These are phyloP conservation scores for Wickerhamomyces ciferrii DNA, from an alignment of 805 yeast species.

Conservation along the genomic window DNA sequence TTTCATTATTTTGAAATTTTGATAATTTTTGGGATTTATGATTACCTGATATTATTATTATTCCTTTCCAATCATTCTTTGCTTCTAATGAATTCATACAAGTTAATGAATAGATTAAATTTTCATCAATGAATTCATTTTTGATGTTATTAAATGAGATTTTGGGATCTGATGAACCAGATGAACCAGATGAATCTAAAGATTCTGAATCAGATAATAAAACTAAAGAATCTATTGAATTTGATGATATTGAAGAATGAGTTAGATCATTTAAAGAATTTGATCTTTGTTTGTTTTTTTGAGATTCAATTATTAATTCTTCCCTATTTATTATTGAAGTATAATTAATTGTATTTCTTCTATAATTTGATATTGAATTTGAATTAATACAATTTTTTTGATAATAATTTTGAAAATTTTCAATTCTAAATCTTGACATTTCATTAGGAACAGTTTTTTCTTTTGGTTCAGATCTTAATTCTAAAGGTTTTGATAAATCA, in stretches of 20 bases:
- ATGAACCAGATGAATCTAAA: neutral
- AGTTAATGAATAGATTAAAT: conserved; percentile 5
- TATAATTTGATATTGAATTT: neutral
- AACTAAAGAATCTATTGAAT: neutral
- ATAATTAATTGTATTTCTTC: conserved; percentile 4
- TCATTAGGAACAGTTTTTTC: conserved; percentile 2
- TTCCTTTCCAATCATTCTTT: conserved; percentile 3
- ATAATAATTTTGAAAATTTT: conserved; percentile 2
- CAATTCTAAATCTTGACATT: conserved; percentile 4
- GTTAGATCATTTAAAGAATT: neutral
- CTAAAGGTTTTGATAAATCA: conserved; percentile 5
- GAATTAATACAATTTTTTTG: neutral
- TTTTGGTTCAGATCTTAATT: neutral
- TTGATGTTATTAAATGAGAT: neutral
- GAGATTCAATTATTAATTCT: neutral
- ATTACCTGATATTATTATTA: conserved; percentile 1
- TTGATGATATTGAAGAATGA: neutral
- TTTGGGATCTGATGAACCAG: neutral
- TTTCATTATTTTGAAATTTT: neutral
- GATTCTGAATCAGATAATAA: neutral
- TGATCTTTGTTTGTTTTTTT: neutral
- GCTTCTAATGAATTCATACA: conserved; percentile 5
- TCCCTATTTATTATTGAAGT: neutral
- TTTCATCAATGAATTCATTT: conserved; percentile 3
- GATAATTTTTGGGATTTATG: neutral